Conservation (phyloP, 1,284 basidiomycete species). For the Amylostereum areolatum region DNA sequence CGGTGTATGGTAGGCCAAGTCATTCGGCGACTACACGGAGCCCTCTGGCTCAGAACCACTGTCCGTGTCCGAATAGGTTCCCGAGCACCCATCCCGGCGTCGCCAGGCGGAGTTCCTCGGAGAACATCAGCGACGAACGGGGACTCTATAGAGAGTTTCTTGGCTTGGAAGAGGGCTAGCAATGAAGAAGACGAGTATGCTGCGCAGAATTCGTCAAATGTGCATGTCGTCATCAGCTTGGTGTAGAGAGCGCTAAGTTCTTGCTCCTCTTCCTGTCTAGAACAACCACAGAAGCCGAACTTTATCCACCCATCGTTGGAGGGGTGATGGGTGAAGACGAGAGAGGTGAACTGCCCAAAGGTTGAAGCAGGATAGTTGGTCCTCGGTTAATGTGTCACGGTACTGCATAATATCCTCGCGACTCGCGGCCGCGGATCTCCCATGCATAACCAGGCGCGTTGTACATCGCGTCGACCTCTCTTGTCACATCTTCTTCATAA, state of each 20-base stretch:
- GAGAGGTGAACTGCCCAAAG: constrained; percentile 11
- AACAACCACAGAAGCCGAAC: constrained; percentile 27
- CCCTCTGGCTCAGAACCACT: constrained; percentile 36
- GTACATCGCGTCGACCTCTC: not conserved
- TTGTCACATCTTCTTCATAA: not conserved
- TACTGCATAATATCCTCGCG: constrained; percentile 4
- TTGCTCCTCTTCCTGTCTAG: constrained; percentile 12
- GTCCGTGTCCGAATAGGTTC: too few species aligned
- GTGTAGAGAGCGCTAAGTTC: constrained; percentile 14
- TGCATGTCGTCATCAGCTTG: constrained; percentile 19
- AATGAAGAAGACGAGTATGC: constrained; percentile 21
- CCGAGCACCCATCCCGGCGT: too few species aligned
- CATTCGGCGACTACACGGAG: constrained; percentile 16
- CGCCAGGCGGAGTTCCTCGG: constrained; percentile 4
- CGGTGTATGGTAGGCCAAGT: not conserved
- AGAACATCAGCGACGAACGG: constrained; percentile 23
- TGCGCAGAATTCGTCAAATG: constrained; percentile 26
- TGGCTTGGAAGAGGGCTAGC: constrained; percentile 18
- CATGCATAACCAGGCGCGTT: constrained; percentile 4
- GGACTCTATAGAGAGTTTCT: constrained; percentile 8
- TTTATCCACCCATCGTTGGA: constrained; percentile 17
- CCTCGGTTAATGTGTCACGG: constrained; percentile 6
- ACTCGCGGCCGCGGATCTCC: constrained; percentile 6
- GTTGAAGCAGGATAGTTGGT: constrained; percentile 9
- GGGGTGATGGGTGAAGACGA: constrained; percentile 14